Base-by-base conservation (phyloP, 2,329 filamentous ascomycete species). In the Cyanodermella asteris region DNA sequence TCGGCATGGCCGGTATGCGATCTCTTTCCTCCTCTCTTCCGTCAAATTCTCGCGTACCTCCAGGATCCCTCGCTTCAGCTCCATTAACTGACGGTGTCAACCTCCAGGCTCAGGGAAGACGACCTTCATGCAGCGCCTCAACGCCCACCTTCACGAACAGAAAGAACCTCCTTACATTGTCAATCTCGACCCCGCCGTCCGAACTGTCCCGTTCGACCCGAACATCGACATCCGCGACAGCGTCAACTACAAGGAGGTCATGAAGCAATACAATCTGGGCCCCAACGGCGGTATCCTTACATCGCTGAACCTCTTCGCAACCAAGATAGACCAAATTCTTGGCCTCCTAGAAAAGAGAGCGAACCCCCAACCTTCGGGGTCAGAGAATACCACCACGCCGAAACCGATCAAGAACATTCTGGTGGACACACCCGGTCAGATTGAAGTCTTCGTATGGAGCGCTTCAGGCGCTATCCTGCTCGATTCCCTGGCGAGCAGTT, bases 41-140 rank as follows among this genome's bases (percentile, higher is more conserved):
- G n/a, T 14, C 18, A 16, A 7, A 13, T 10, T 7, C 10, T 6
- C 9, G 16, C 16, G 5, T 4, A n/a, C 6, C 17, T 18, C 12
- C n/a, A n/a, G 20, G 13, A 21, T 25, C 6, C 28, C 12, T 20
- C 16, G 12, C 7, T n/a, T n/a, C n/a, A n/a, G n/a, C n/a, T n/a
- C n/a, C n/a, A n/a, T n/a, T n/a, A n/a, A n/a, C n/a, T n/a, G n/a
- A 13, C 5, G 5, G 3, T 13, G 7, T 26, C 6, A 7, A 23
- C 6, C 13, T 6, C 9, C 36, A 76, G 73, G 87, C 39, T 91
- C 81, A 10, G 87, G 87, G 42, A 97, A 97, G 59, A 97, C 87
- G n/a, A 97, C 90, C 0, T 97, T 97, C 45, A 94, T 97, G 84
- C 84, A 94, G 47, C 71, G 87, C 41, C 87, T 97, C 42, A 93